phyloP scores from a whole-genome alignment of 2,329 filamentous ascomycete species.

The Acrodontium crateriforme region DNA sequence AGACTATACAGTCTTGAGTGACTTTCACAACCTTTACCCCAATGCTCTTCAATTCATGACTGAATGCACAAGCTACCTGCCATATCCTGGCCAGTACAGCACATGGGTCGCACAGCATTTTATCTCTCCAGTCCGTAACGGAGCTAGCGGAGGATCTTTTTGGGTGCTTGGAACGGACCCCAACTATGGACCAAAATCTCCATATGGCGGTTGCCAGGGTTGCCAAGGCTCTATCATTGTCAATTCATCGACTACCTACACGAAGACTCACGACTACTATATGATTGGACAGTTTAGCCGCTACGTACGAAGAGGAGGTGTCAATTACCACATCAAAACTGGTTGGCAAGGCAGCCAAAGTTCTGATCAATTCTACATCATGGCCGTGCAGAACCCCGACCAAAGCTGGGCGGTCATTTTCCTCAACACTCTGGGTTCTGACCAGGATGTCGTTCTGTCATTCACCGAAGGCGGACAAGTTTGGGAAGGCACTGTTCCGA shows the following conservation, averaged over 20 bases:
- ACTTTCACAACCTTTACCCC: conserved; percentile 30
- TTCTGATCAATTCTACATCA: conserved; percentile 9
- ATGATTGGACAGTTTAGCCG: conserved; percentile 37
- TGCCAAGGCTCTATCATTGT: conserved; percentile 59
- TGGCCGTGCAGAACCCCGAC: conserved; percentile 13
- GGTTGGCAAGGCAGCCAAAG: conserved; percentile 7
- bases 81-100: conserved; percentile 6
- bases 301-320: conserved; percentile 11
- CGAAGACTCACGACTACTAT: conserved; percentile 37
- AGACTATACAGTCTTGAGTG: conserved; percentile 23
- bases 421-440: conserved; percentile 11
- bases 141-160: conserved; percentile 31
- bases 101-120: conserved; percentile 12
- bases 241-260: conserved; percentile 44
- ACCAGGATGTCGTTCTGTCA: conserved; percentile 10
- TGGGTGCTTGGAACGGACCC: conserved; percentile 34
- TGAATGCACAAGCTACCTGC: conserved; percentile 28
- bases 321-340: conserved; percentile 8
- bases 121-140: conserved; percentile 27
- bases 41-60: conserved; percentile 34
- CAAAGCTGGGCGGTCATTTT: conserved; percentile 12
- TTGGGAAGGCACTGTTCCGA: conserved; percentile 12
- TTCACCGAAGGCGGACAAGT: conserved; percentile 8
- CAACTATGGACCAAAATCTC: conserved; percentile 30
- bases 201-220: conserved; percentile 26